Conservation (phyloP, 768 basidiomycete genomes). For the Leccinellum rugosiceps region DNA sequence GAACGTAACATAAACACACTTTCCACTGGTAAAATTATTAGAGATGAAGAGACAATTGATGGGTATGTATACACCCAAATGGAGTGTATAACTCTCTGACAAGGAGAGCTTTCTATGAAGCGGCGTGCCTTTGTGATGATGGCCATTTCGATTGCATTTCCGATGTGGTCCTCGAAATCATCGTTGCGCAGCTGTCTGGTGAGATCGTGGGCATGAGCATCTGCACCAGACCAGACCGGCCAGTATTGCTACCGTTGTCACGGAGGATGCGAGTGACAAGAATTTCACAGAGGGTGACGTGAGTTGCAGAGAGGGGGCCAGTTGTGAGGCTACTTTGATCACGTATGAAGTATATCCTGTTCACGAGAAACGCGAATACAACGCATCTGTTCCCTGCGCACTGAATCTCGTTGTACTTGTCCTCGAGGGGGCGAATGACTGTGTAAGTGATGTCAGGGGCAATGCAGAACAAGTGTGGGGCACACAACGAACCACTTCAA, state of each 20-base stretch:
- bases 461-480: conserved; percentile 20
- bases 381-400: conserved; percentile 74
- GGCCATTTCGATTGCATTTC: conserved; percentile 92
- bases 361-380: conserved; percentile 86
- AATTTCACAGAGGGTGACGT: conserved; percentile 86
- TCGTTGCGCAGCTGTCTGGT: conserved; percentile 65
- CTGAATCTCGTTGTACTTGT: conserved; percentile 79
- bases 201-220: conserved; percentile 50
- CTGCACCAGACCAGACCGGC: conserved; percentile 78
- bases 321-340: conserved; percentile 68
- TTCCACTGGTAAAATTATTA: conserved; percentile 52
- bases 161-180: conserved; percentile 74
- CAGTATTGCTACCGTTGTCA: conserved; percentile 70
- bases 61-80: conserved; percentile 63
- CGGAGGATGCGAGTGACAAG: conserved; percentile 79
- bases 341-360: conserved; percentile 79
- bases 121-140: conserved; percentile 82
- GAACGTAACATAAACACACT: too few relatives aligned
- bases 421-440: conserved; percentile 80
- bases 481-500: conserved; percentile 61
- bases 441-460: conserved; percentile 91
- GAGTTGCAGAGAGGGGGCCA: conserved; percentile 62
- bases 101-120: conserved; percentile 86
- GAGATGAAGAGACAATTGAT: not conserved
- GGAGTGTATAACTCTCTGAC: conserved; percentile 85